These are phyloP conservation scores for Chlorociboria aeruginascens DNA, from an alignment of 495 filamentous ascomycete genomes.

Conservation along the genomic window DNA sequence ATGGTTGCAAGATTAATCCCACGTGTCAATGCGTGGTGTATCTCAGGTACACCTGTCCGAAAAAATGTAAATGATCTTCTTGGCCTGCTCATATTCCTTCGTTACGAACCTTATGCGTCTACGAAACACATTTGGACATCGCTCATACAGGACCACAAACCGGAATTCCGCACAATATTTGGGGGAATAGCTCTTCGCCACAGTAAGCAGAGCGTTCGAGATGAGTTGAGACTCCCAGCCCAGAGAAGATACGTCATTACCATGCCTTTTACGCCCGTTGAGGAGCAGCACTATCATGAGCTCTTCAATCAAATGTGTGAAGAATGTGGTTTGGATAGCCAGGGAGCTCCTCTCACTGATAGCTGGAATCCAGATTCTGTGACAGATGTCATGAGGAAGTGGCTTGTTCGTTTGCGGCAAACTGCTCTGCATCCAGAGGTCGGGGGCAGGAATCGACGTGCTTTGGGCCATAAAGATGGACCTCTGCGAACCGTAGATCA, in stretches of 20 bases:
- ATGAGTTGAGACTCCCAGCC: constrained; percentile 58
- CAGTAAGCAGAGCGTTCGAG: constrained; percentile 66
- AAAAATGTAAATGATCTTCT: constrained; percentile 60
- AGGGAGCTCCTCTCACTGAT: constrained; percentile 46
- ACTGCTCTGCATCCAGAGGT: constrained; percentile 79
- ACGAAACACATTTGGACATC: constrained; percentile 52
- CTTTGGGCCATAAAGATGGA: constrained; percentile 49
- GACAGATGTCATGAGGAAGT: constrained; percentile 38
- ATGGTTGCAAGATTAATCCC: constrained; percentile 69
- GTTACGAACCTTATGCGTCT: constrained; percentile 60
- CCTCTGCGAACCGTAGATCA: constrained; percentile 70
- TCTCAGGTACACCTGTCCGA: constrained; percentile 84
- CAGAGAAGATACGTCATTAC: constrained; percentile 83
- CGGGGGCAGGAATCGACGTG: constrained; percentile 52
- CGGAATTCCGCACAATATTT: constrained; percentile 54
- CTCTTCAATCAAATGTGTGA: constrained; percentile 62
- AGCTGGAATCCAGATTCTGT: constrained; percentile 46
- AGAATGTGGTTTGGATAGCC: constrained; percentile 48
- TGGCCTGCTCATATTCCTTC: constrained; percentile 66
- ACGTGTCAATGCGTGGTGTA: constrained; percentile 75
- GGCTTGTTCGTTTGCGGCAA: constrained; percentile 64
- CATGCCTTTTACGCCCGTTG: constrained; percentile 74
- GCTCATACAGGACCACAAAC: constrained; percentile 44
- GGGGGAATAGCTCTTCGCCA: constrained; percentile 64
- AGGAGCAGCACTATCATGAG: constrained; percentile 74